phyloP scores from a whole-genome alignment of 1,284 basidiomycete species.

The Amylostereum areolatum region DNA sequence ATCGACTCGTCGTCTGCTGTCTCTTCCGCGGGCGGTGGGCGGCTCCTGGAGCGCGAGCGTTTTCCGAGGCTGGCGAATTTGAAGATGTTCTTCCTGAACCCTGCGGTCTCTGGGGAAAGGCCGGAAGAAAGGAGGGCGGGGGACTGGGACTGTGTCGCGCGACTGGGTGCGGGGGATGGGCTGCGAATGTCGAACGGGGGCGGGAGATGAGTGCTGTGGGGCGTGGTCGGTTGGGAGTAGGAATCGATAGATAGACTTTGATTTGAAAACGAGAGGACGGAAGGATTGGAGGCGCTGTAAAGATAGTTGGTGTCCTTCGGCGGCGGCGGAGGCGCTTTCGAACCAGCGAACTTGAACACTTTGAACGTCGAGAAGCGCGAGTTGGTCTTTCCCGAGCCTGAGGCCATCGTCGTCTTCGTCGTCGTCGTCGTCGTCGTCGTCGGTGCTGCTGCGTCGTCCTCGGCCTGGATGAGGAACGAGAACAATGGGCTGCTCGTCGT shows the following conservation, averaged over 20 bases:
- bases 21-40: conserved; percentile 21
- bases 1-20: conserved; percentile 53
- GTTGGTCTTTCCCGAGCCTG: no score
- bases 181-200: conserved; percentile 26
- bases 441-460: no score
- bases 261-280: conserved; percentile 41
- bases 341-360: no score
- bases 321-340: conserved; percentile 51
- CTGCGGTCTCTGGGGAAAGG: conserved; percentile 27
- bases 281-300: conserved; percentile 35
- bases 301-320: conserved; percentile 61
- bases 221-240: conserved; percentile 30
- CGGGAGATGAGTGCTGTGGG: conserved; percentile 28
- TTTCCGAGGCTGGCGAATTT: conserved; percentile 34
- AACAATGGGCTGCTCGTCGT: no score
- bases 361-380: no score
- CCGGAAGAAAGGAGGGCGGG: conserved; percentile 14
- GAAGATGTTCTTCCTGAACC: conserved; percentile 41
- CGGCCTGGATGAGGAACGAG: no score
- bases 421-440: no score
- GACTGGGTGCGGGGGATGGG: conserved; percentile 26
- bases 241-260: conserved; percentile 34
- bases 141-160: conserved; percentile 20
- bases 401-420: no score
- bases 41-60: conserved; percentile 28